Conservation (phyloP, 331 rosid genomes). For the Saraca asoca region DNA sequence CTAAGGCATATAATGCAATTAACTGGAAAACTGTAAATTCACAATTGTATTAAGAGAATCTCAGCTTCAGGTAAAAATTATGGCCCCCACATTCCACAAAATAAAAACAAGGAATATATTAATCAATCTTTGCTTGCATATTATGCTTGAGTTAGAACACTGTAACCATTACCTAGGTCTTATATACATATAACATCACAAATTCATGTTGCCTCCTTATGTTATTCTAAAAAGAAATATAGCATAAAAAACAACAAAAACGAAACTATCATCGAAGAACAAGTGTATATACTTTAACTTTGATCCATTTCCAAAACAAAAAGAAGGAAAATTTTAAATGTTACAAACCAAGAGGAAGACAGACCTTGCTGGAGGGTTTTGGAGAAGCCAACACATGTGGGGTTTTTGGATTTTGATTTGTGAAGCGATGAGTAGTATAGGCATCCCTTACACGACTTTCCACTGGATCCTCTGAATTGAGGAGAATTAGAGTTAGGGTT, state of each 20-base stretch:
- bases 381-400: constrained; percentile 78
- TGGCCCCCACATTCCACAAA: no score
- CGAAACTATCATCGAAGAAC: not conserved
- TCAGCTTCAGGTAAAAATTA: no score
- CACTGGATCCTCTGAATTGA: constrained; percentile 42
- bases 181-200: not conserved
- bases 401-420: constrained; percentile 69
- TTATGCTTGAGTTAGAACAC: not conserved
- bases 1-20: no score
- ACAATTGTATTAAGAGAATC: no score
- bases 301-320: not conserved
- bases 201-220: not conserved
- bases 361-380: constrained; percentile 67
- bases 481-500: constrained; percentile 40
- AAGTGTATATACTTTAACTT: not conserved
- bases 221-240: constrained; percentile 4
- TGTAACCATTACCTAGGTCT: not conserved
- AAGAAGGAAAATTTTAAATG: not conserved
- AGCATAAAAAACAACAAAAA: not conserved
- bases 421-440: constrained; percentile 72
- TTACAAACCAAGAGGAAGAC: not conserved
- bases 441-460: constrained; percentile 82
- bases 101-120: no score
- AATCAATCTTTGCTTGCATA: not conserved
- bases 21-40: no score